Base-by-base conservation (phyloP, 352 stramenopile genomes). In the Phytophthora megakarya region DNA sequence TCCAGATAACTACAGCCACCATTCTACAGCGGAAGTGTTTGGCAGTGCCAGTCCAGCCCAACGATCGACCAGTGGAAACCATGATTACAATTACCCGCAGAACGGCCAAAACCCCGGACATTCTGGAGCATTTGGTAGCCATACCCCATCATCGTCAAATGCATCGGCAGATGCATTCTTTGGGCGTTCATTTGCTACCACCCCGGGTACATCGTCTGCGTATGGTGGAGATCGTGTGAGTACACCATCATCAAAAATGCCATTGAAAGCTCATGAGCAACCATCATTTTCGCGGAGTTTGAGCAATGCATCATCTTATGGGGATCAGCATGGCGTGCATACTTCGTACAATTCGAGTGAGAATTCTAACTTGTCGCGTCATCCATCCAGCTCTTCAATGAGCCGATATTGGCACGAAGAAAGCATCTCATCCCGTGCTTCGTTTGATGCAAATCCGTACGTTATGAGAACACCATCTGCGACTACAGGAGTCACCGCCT, bases 251-350 rank as follows among this genome's bases (percentile, higher is more conserved):
- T 32, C 54, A 5, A 43, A 66, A n/a, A 13, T 50, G 25, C 19
- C 39, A 52, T 26, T 35, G 35, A 51, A 55, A 43, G n/a, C 8
- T 42, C 53, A 67, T n/a, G 16, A 50, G 18, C 66, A 70, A 43
- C 61, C 68, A 37, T 69, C 67, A 30, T 65, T 83, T 61, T 72
- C 65, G 32, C 67, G 67, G 5, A 69, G 45, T 60, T 58, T 35
- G 21, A 87, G 73, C 51, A 77, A 79, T 26, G 48, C 62, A 18
- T 83, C 73, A 40, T 79, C 70, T 12, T 64, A 75, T 61, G 54
- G 50, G 23, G 67, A 83, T 12, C 71, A 72, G 23, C 53, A 70
- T 32, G 22, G 38, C 53, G 21, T 43, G 15, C 50, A 65, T 39
- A 62, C 64, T 16, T 65, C 73, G 4, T 62, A 67, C 32, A 32